phyloP scores from a whole-genome alignment of 73 alveolate genomes.

The Loxodes magnus region DNA sequence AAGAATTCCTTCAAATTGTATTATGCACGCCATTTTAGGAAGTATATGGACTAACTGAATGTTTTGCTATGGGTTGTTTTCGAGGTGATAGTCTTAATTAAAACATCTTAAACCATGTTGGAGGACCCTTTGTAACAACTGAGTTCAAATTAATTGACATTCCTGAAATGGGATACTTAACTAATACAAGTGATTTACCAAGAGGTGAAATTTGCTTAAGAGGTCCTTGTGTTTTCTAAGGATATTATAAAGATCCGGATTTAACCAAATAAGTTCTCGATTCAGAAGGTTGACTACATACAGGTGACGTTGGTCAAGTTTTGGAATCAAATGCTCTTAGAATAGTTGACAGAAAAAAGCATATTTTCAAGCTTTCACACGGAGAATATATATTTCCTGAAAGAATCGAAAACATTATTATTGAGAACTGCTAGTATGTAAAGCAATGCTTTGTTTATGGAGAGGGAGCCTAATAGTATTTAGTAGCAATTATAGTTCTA shows the following conservation, averaged over 20 bases:
- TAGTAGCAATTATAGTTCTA: slow-evolving; percentile 66
- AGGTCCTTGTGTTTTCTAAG: slow-evolving; percentile 29
- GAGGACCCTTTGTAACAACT: slow-evolving; percentile 5
- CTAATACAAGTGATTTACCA: slow-evolving; percentile 26
- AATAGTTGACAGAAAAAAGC: slow-evolving; percentile 51
- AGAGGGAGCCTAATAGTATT: slow-evolving; percentile 35
- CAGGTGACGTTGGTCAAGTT: slow-evolving; percentile 57
- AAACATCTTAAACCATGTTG: slow-evolving; percentile 9
- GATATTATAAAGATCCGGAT: slow-evolving; percentile 41
- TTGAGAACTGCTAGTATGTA: slow-evolving; percentile 31
- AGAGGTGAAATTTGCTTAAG: slow-evolving; percentile 50
- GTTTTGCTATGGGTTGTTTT: too few species aligned
- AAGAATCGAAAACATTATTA: slow-evolving; percentile 42
- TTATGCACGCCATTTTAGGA: too few species aligned
- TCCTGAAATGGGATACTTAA: slow-evolving; percentile 38
- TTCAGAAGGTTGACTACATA: slow-evolving; percentile 52
- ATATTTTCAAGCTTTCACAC: slow-evolving; percentile 52
- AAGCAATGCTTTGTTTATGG: slow-evolving; percentile 72
- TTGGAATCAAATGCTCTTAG: slow-evolving; percentile 39
- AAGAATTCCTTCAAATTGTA: too few species aligned
- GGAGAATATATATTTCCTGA: slow-evolving; percentile 69
- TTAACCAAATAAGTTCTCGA: slow-evolving; percentile 41
- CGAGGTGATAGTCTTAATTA: too few species aligned
- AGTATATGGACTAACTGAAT: too few species aligned
- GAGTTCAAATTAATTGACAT: slow-evolving; percentile 28